A percentile compares a stretch with the other conserved stretches of the same genome.
These are phyloP conservation scores for Exophiala oligosperma DNA, from an alignment of 2,329 filamentous ascomycete genomes.

Conservation along the genomic window DNA sequence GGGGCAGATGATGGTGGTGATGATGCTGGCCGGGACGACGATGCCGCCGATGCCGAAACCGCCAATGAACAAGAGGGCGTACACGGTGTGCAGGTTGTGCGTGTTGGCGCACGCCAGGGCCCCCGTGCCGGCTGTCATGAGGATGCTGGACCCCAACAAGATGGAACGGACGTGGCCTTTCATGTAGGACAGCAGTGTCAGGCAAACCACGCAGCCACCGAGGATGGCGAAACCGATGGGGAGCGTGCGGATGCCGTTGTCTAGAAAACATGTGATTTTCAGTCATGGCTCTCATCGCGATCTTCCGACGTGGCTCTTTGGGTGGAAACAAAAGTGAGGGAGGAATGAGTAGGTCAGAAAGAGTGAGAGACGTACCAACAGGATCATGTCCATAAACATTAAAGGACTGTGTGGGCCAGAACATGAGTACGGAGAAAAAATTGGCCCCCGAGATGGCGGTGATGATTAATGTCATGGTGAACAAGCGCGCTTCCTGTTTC, in stretches of 20 bases:
- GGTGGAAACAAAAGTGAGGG: too few relatives aligned
- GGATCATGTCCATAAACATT: constrained; percentile 68
- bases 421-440: constrained; percentile 56
- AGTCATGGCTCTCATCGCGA: too few relatives aligned
- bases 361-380: constrained; percentile 39
- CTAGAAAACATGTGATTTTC: too few relatives aligned
- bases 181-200: constrained; percentile 58
- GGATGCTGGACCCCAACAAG: constrained; percentile 57
- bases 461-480: constrained; percentile 56
- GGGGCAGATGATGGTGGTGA: constrained; percentile 68
- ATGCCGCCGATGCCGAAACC: constrained; percentile 67
- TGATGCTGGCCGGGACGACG: constrained; percentile 66
- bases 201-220: constrained; percentile 58
- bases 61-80: constrained; percentile 60
- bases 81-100: constrained; percentile 57
- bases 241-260: constrained; percentile 62
- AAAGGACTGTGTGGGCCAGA: constrained; percentile 66
- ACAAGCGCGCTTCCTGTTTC: constrained; percentile 49
- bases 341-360: too few relatives aligned
- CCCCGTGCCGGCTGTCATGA: constrained; percentile 66
- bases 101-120: constrained; percentile 51
- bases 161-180: constrained; percentile 61
- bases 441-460: constrained; percentile 62
- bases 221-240: constrained; percentile 66
- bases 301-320: too few relatives aligned